Conservation (phyloP, 768 basidiomycete genomes). For the Termitomyces sp. region DNA sequence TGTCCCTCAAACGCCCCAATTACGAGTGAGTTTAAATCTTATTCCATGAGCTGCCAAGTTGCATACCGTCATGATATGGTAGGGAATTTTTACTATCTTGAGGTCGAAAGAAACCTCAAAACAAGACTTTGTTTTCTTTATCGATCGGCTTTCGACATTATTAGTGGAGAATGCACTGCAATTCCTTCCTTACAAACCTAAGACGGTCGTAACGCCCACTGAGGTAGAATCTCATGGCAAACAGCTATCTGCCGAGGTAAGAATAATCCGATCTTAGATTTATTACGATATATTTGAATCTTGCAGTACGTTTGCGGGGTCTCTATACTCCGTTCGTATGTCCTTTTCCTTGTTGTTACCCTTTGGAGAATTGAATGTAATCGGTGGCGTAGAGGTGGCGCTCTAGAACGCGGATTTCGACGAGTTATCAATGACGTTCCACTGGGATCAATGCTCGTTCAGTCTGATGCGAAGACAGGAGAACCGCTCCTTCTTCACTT, state of each 20-base stretch:
- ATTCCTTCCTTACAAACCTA: slow-evolving; percentile 67
- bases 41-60: not conserved
- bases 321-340: slow-evolving; percentile 83
- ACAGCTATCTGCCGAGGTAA: slow-evolving; percentile 57
- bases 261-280: not conserved
- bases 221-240: slow-evolving; percentile 56
- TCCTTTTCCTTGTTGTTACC: slow-evolving; percentile 10
- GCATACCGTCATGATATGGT: not conserved
- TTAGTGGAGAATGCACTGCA: slow-evolving; percentile 84
- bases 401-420: slow-evolving; percentile 87
- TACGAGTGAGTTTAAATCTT: slow-evolving; percentile 49
- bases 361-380: slow-evolving; percentile 5
- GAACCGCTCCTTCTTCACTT: slow-evolving; percentile 86
- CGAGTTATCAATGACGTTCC: slow-evolving; percentile 84
- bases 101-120: slow-evolving; percentile 66
- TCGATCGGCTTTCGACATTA: slow-evolving; percentile 80
- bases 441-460: slow-evolving; percentile 87
- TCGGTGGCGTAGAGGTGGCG: slow-evolving; percentile 62
- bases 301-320: slow-evolving; percentile 79
- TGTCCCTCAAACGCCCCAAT: slow-evolving; percentile 75
- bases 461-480: slow-evolving; percentile 78
- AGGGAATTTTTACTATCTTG: slow-evolving; percentile 91
- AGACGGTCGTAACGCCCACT: slow-evolving; percentile 66
- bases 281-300: not conserved
- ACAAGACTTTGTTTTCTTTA: slow-evolving; percentile 92